Conservation (phyloP, 2,329 filamentous ascomycete genomes). For the Hypoxylon sp. region DNA sequence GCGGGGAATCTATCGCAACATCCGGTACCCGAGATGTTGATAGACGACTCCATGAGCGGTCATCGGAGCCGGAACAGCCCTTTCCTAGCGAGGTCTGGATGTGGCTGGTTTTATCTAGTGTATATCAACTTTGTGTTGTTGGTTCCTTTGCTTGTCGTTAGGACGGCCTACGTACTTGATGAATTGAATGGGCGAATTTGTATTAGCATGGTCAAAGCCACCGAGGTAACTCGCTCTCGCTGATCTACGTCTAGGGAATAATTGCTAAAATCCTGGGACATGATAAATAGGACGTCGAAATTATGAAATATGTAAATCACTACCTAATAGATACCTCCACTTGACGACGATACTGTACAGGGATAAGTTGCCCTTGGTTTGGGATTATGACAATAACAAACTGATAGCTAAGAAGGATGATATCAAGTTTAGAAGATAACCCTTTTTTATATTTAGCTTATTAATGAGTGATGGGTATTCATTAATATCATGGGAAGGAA, state of each 20-base stretch:
- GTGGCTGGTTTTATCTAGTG: conserved; percentile 9
- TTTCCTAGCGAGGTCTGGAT: conserved; percentile 1
- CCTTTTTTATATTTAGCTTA: conserved; percentile 2
- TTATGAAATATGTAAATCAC: conserved; percentile 7
- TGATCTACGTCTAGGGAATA: conserved; percentile 12
- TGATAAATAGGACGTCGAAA: background rate
- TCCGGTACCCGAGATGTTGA: conserved; percentile 15
- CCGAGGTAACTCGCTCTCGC: conserved; percentile 4
- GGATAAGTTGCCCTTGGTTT: conserved; percentile 4
- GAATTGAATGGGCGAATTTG: background rate
- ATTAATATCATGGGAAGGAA: conserved; percentile 10
- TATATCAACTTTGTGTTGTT: conserved; percentile 10
- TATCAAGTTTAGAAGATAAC: conserved; percentile 3
- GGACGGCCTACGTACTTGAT: background rate
- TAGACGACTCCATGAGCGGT: conserved; percentile 11
- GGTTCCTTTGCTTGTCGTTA: conserved; percentile 6
- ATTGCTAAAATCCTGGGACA: conserved; percentile 10
- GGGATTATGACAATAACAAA: background rate
- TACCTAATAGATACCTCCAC: conserved; percentile 3
- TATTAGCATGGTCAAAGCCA: conserved; percentile 10
- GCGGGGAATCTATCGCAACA: conserved; percentile 8
- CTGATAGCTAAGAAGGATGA: conserved; percentile 8
- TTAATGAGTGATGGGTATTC: conserved; percentile 1
- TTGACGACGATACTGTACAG: background rate
- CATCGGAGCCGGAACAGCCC: conserved; percentile 20